A percentile compares a stretch with the other conserved stretches of the same genome.
These are phyloP conservation scores for Vanrija humicola DNA, from an alignment of 1,284 basidiomycete genomes.

Conservation along the genomic window DNA sequence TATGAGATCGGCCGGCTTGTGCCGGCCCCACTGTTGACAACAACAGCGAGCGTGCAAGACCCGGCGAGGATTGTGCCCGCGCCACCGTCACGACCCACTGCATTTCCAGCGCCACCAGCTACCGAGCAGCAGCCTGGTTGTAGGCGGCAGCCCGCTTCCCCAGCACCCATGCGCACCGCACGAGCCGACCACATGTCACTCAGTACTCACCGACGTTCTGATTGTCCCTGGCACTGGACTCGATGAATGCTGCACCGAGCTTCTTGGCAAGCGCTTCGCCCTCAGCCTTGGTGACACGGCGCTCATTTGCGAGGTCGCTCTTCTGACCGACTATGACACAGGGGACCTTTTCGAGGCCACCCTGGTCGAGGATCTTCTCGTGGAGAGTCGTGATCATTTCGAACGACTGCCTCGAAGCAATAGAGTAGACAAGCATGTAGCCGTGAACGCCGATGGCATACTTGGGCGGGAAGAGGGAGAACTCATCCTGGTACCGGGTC, in stretches of 20 bases:
- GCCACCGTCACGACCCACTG: neutral
- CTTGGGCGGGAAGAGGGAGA: constrained; percentile 74
- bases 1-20: no score
- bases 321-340: constrained; percentile 97
- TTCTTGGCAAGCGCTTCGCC: constrained; percentile 70
- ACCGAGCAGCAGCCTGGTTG: neutral
- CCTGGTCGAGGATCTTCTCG: constrained; percentile 96
- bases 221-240: constrained; percentile 85
- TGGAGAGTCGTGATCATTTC: constrained; percentile 94
- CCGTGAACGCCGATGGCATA: constrained; percentile 79
- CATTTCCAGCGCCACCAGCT: no score
- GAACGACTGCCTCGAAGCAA: constrained; percentile 86
- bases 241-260: constrained; percentile 73
- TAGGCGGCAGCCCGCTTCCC: neutral
- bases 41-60: neutral
- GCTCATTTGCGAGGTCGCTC: constrained; percentile 65
- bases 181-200: neutral
- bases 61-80: neutral
- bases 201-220: constrained; percentile 75
- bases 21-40: neutral
- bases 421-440: constrained; percentile 90
- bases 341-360: constrained; percentile 81
- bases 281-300: constrained; percentile 68
- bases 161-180: no score
- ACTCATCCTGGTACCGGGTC: constrained; percentile 64